Evolutionary conservation across 2,329 filamentous ascomycete genomes (phyloP).

Genomic region (Zelopaecilomyces penicillatus): DNA sequence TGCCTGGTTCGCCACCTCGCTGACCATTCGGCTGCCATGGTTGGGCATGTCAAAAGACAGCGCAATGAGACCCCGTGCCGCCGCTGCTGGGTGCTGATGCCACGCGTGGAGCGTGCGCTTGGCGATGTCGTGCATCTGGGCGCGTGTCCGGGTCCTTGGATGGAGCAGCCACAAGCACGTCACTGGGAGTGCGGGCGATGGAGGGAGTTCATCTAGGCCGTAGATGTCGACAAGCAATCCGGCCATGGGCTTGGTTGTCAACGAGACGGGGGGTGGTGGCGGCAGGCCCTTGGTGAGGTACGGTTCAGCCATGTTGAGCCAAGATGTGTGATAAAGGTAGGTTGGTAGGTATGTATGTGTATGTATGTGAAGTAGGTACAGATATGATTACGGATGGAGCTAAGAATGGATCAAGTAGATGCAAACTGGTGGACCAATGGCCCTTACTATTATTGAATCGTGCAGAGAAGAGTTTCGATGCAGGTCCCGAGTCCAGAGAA

Average conservation of each 20-base stretch:
- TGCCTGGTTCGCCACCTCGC: constrained; percentile 60
- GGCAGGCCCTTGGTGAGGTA: constrained; percentile 29
- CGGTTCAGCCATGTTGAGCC: constrained; percentile 14
- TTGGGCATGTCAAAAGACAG: constrained; percentile 89
- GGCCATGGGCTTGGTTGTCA: constrained; percentile 60
- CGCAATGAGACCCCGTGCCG: constrained; percentile 59
- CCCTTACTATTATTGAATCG: too few relatives aligned
- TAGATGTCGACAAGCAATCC: constrained; percentile 74
- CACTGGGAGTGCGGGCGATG: constrained; percentile 41
- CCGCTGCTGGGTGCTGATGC: constrained; percentile 15
- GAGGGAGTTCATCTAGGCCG: constrained; percentile 65
- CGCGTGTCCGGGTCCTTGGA: constrained; percentile 61
- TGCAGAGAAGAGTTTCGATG: too few relatives aligned
- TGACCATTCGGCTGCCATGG: constrained; percentile 67
- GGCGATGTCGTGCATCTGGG: constrained; percentile 69
- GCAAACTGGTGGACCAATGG: too few relatives aligned
- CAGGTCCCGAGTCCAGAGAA: too few relatives aligned
- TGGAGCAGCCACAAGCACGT: constrained; percentile 90
- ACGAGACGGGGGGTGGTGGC: constrained; percentile 46
- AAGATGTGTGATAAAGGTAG: constrained; percentile 8
- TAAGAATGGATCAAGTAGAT: too few relatives aligned
- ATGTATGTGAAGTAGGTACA: too few relatives aligned
- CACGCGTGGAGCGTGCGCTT: constrained; percentile 60
- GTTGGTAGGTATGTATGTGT: too few relatives aligned
- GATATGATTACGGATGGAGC: too few relatives aligned